phyloP scores from a whole-genome alignment of 768 basidiomycete species.

The Tremella mesenterica region DNA sequence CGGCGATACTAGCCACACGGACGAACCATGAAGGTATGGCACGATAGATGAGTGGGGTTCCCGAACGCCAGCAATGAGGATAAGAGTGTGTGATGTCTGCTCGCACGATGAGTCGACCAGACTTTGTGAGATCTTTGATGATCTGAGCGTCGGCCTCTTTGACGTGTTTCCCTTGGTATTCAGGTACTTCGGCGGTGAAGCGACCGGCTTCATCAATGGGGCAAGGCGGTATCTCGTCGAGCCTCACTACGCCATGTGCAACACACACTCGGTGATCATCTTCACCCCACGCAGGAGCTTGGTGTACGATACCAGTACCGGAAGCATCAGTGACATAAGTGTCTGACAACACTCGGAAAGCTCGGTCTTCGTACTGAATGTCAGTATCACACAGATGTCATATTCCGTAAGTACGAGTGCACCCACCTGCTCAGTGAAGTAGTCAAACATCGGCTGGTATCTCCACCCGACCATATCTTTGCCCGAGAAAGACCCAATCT shows the following conservation, averaged over 20 bases:
- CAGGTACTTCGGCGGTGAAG: constrained; percentile 81
- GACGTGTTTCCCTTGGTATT: constrained; percentile 78
- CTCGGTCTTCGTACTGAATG: constrained; percentile 73
- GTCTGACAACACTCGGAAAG: constrained; percentile 80
- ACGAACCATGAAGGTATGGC: constrained; percentile 97
- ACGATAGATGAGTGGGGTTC: constrained; percentile 89
- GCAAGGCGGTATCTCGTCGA: constrained; percentile 91
- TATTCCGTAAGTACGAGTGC: constrained; percentile 1
- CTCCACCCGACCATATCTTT: constrained; percentile 92
- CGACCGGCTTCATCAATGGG: constrained; percentile 82
- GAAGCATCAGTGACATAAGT: constrained; percentile 86
- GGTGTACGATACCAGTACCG: constrained; percentile 97
- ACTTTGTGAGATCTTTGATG: constrained; percentile 77
- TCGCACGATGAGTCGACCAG: constrained; percentile 78
- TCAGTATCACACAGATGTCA: not conserved
- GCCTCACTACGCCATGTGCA: constrained; percentile 67
- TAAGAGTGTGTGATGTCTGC: constrained; percentile 82
- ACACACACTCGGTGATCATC: constrained; percentile 94
- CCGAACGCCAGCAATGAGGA: constrained; percentile 96
- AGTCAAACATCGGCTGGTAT: constrained; percentile 90
- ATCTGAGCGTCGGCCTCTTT: constrained; percentile 96
- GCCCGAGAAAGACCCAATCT: constrained; percentile 76
- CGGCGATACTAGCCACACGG: constrained; percentile 70
- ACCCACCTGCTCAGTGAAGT: constrained; percentile 86
- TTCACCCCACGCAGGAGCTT: constrained; percentile 96